phyloP scores from a whole-genome alignment of 495 filamentous ascomycete genomes.

The Choiromyces venosus region DNA sequence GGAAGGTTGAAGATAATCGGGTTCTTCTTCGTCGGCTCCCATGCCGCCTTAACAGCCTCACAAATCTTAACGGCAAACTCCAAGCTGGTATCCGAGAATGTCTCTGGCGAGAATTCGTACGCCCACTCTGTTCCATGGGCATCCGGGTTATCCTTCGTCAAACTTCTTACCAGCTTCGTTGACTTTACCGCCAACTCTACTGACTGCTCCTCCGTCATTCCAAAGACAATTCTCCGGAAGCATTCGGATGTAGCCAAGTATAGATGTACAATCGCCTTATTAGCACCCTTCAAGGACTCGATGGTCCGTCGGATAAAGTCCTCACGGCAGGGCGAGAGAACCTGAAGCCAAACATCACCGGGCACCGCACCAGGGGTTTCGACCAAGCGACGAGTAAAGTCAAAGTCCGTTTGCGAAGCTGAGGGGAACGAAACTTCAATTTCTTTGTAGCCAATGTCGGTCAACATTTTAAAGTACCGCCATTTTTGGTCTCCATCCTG shows the following conservation, averaged over 20 bases:
- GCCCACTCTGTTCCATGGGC: conserved; percentile 76
- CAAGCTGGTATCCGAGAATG: conserved; percentile 83
- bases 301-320: conserved; percentile 90
- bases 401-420: conserved; percentile 88
- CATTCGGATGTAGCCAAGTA: conserved; percentile 94
- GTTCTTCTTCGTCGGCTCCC: conserved; percentile 74
- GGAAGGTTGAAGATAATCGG: conserved; percentile 97
- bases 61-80: conserved; percentile 81
- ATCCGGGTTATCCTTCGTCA: conserved; percentile 90
- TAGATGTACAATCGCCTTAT: conserved; percentile 95
- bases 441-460: conserved; percentile 92
- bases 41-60: conserved; percentile 92
- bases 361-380: conserved; percentile 81
- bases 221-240: conserved; percentile 85
- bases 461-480: conserved; percentile 89
- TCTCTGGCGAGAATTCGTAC: conserved; percentile 95
- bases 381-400: conserved; percentile 84
- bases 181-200: conserved; percentile 79
- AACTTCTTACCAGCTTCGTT: conserved; percentile 75
- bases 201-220: conserved; percentile 74
- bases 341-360: conserved; percentile 93
- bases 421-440: conserved; percentile 97
- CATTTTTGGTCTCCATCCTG: conserved; percentile 92
- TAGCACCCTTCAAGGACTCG: conserved; percentile 78
- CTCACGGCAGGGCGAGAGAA: conserved; percentile 86